Evolutionary conservation across 768 basidiomycete genomes (phyloP).

Genomic region (Mycena capillaripes): DNA sequence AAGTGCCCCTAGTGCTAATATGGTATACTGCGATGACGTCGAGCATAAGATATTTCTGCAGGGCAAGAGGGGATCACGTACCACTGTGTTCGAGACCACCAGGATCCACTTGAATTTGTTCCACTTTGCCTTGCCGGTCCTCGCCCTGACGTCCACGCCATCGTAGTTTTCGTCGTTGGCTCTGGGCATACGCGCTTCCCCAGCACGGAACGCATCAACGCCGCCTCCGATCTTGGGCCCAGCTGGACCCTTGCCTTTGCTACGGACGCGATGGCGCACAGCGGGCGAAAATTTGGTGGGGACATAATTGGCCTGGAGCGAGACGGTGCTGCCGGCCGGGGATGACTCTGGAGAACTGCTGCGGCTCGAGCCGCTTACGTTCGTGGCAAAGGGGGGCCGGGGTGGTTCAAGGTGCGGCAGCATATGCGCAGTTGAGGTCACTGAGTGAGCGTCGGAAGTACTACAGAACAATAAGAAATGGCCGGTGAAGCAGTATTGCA

Average conservation of each 20-base stretch:
- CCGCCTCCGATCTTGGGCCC: conserved; percentile 67
- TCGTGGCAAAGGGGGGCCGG: conserved; percentile 25
- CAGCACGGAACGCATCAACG: conserved; percentile 62
- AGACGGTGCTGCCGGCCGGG: conserved; percentile 25
- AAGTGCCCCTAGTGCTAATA: conserved; percentile 63
- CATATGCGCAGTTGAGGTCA: conserved; percentile 22
- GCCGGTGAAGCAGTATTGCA: neutral
- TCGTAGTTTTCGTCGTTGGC: conserved; percentile 60
- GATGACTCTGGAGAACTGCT: conserved; percentile 34
- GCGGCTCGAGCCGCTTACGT: conserved; percentile 21
- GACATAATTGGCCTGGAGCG: conserved; percentile 69
- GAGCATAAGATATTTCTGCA: conserved; percentile 1
- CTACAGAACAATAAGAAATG: neutral
- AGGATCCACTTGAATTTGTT: conserved; percentile 77
- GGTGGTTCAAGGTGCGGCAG: conserved; percentile 28
- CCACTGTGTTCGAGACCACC: conserved; percentile 63
- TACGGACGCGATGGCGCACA: conserved; percentile 51
- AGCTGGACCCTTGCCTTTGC: conserved; percentile 14
- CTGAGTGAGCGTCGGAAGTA: conserved; percentile 19
- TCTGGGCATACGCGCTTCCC: conserved; percentile 55
- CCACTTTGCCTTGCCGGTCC: conserved; percentile 62
- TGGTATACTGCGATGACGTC: conserved; percentile 48
- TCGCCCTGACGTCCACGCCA: conserved; percentile 43
- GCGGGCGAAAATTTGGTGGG: conserved; percentile 68
- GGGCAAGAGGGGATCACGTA: conserved; percentile 17